Conservation (phyloP, 2,329 filamentous ascomycete species). For the Sporothrix protearum region DNA sequence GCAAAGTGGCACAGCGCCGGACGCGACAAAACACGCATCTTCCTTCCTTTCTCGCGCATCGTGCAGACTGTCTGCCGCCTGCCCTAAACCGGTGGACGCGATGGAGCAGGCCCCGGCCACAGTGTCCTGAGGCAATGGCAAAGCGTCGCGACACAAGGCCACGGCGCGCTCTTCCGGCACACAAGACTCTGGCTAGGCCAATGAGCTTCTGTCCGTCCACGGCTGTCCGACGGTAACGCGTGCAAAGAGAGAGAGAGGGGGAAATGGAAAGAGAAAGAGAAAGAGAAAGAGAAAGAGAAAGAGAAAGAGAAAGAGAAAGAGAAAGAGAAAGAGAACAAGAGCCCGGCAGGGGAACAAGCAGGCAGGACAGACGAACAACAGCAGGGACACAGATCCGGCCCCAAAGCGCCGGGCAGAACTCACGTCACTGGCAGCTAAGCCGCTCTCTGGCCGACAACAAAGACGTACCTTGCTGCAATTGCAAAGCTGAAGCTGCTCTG, state of each 20-base stretch:
- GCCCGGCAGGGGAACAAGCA: not conserved
- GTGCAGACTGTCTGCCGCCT: not conserved
- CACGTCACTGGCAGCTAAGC: not conserved
- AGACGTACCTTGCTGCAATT: conserved; percentile 17
- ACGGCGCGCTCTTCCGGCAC: not conserved
- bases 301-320: no score
- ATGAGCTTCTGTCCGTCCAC: conserved; percentile 18
- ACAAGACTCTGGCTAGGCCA: not conserved
- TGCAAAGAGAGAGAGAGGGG: not conserved
- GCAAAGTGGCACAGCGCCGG: conserved; percentile 19
- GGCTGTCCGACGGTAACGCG: conserved; percentile 5
- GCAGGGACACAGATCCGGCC: not conserved
- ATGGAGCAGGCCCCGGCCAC: not conserved
- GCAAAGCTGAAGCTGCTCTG: not conserved
- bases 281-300: no score
- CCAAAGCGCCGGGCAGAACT: not conserved
- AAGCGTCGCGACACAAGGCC: not conserved
- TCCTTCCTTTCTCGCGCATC: not conserved
- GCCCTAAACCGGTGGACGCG: not conserved
- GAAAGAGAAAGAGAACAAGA: not conserved
- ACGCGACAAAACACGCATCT: conserved; percentile 9
- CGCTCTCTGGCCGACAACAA: not conserved
- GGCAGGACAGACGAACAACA: not conserved
- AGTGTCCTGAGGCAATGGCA: not conserved
- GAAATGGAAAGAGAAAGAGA: no score